phyloP scores from a whole-genome alignment of 345 rosid species.

The Euclidium syriacum region DNA sequence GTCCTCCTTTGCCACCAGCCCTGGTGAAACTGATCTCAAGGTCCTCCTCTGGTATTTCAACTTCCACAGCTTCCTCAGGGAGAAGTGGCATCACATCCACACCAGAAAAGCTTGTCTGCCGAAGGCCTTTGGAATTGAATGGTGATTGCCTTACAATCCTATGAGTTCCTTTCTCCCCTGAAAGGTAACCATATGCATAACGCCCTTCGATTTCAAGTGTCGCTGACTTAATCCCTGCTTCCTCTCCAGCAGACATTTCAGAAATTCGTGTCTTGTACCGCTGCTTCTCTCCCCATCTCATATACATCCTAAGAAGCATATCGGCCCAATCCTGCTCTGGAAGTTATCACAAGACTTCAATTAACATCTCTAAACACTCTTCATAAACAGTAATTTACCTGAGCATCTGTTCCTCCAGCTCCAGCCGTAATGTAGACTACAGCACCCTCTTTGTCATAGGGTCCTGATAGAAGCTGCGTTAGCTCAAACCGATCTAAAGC shows the following conservation, averaged over 20 bases:
- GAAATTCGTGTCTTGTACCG: slow-evolving; percentile 73
- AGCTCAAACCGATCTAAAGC: slow-evolving; percentile 70
- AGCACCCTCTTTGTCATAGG: slow-evolving; percentile 92
- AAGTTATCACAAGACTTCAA: slow-evolving; percentile 27
- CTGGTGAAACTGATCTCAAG: slow-evolving; percentile 78
- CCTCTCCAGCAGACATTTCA: slow-evolving; percentile 88
- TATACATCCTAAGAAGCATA: slow-evolving; percentile 93
- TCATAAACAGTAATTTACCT: slow-evolving; percentile 51
- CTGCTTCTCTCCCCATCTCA: slow-evolving; percentile 98
- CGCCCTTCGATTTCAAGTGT: slow-evolving; percentile 84
- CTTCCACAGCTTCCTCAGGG: slow-evolving; percentile 64
- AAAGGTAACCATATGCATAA: slow-evolving; percentile 85
- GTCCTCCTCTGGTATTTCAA: slow-evolving; percentile 88
- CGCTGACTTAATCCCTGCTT: slow-evolving; percentile 96
- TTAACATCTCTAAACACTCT: slow-evolving; percentile 6
- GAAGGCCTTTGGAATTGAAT: slow-evolving; percentile 92
- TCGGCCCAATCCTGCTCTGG: slow-evolving; percentile 99
- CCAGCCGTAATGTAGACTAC: slow-evolving; percentile 83
- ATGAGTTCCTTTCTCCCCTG: slow-evolving; percentile 97
- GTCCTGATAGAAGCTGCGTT: slow-evolving; percentile 91
- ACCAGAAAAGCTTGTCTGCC: slow-evolving; percentile 93
- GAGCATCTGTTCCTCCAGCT: slow-evolving; percentile 99
- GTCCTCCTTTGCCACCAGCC: slow-evolving; percentile 98
- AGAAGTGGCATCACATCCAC: slow-evolving; percentile 94
- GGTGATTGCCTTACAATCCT: slow-evolving; percentile 96